Conservation (phyloP, 768 basidiomycete genomes). For the Hericium erinaceus region DNA sequence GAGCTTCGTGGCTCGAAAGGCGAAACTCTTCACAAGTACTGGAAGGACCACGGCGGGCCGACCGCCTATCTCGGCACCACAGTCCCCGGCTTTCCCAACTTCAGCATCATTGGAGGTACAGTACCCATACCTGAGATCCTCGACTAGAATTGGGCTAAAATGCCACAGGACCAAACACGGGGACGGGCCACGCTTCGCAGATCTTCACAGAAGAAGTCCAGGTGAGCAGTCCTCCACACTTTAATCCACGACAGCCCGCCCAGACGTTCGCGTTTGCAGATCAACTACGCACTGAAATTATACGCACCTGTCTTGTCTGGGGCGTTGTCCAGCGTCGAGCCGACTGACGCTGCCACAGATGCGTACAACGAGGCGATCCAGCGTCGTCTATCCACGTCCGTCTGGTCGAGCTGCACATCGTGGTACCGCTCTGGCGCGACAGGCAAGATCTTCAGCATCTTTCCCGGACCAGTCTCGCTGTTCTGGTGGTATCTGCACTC, state of each 20-base stretch:
- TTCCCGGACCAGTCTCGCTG: slow-evolving; percentile 8
- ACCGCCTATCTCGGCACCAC: slow-evolving; percentile 25
- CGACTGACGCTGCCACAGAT: slow-evolving; percentile 11
- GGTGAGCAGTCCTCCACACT: not conserved
- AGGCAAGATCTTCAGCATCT: slow-evolving; percentile 3
- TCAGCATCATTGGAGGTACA: slow-evolving; percentile 24
- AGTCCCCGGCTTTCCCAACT: slow-evolving; percentile 28
- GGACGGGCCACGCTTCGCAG: slow-evolving; percentile 14
- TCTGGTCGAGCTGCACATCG: slow-evolving; percentile 7
- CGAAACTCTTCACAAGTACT: slow-evolving; percentile 21
- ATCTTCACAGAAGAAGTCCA: slow-evolving; percentile 16
- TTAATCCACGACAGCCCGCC: no score
- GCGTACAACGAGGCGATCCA: slow-evolving; percentile 8
- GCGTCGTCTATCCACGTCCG: slow-evolving; percentile 1
- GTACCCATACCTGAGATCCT: not conserved
- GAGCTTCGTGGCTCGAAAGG: slow-evolving; percentile 17
- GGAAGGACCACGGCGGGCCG: slow-evolving; percentile 22
- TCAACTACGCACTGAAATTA: not conserved
- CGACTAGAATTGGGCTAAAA: not conserved
- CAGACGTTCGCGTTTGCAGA: not conserved
- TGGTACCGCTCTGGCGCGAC: slow-evolving; percentile 8
- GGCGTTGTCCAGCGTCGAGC: slow-evolving; percentile 5
- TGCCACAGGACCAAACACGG: slow-evolving; percentile 15
- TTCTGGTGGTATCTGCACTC: slow-evolving; percentile 9
- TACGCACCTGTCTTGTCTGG: not conserved